These are phyloP conservation scores for Morella rubra DNA, from an alignment of 306 rosid species.

Conservation along the genomic window DNA sequence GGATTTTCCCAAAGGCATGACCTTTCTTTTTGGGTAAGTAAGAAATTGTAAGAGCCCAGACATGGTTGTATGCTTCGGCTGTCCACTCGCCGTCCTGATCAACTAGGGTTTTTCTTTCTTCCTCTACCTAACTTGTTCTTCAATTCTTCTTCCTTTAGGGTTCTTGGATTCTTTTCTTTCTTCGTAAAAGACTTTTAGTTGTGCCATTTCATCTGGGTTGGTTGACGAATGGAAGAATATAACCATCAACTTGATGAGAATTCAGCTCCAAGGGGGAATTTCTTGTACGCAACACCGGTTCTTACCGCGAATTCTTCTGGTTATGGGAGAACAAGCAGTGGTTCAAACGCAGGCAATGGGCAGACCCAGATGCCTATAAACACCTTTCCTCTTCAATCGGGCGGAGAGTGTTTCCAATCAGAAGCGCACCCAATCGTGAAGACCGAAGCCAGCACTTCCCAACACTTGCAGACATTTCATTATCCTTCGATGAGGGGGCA, in stretches of 20 bases:
- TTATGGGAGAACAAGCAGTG: constrained; percentile 43
- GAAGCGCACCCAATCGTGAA: constrained; percentile 54
- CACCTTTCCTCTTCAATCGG: constrained; percentile 63
- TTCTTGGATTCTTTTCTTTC: constrained; percentile 23
- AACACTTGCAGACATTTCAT: constrained; percentile 57
- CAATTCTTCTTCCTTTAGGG: constrained; percentile 21
- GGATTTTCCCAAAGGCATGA: not conserved
- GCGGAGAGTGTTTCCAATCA: constrained; percentile 50
- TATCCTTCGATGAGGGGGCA: constrained; percentile 55
- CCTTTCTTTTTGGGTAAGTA: not conserved
- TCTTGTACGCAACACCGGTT: constrained; percentile 55
- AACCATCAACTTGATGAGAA: constrained; percentile 58
- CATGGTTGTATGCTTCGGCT: constrained; percentile 3
- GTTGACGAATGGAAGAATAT: constrained; percentile 57
- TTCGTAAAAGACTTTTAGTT: not conserved
- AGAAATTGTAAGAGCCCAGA: not conserved
- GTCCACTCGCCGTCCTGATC: not conserved
- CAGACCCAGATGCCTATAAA: constrained; percentile 41
- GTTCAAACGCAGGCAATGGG: constrained; percentile 19
- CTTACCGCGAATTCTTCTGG: constrained; percentile 33
- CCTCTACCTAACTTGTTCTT: not conserved
- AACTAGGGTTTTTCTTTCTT: constrained; percentile 28
- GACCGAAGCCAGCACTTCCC: constrained; percentile 61
- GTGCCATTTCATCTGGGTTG: constrained; percentile 6
- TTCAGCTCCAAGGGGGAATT: constrained; percentile 60